These are phyloP conservation scores for Apiospora rasikravindrae DNA, from an alignment of 2,329 filamentous ascomycete species.

Conservation along the genomic window DNA sequence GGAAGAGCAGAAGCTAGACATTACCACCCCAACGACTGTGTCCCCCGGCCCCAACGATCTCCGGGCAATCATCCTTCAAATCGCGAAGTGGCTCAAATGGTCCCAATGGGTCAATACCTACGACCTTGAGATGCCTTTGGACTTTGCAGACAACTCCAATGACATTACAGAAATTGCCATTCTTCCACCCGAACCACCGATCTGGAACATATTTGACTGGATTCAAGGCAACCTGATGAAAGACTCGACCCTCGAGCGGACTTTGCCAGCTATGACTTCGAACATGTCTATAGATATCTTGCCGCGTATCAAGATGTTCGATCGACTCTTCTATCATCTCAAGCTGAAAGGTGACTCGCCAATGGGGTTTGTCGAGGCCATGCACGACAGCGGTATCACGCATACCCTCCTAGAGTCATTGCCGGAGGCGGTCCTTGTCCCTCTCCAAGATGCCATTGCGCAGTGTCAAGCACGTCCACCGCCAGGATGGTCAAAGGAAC, in stretches of 20 bases:
- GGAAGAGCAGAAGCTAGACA: slow-evolving; percentile 86
- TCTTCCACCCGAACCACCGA: slow-evolving; percentile 33
- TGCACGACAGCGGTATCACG: slow-evolving; percentile 73
- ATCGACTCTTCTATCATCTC: slow-evolving; percentile 67
- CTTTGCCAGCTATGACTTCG: slow-evolving; percentile 30
- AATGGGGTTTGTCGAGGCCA: slow-evolving; percentile 72
- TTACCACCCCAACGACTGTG: slow-evolving; percentile 52
- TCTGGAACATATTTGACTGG: slow-evolving; percentile 56
- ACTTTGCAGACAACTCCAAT: slow-evolving; percentile 36
- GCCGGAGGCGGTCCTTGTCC: slow-evolving; percentile 81
- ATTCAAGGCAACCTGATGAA: slow-evolving; percentile 52
- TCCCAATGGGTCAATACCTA: slow-evolving; percentile 53
- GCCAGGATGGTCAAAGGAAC: slow-evolving; percentile 71
- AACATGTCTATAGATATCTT: slow-evolving; percentile 47
- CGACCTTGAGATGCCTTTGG: slow-evolving; percentile 58
- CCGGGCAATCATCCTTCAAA: slow-evolving; percentile 77
- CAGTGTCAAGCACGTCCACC: slow-evolving; percentile 84
- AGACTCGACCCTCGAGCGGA: slow-evolving; percentile 23
- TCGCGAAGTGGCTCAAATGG: slow-evolving; percentile 84
- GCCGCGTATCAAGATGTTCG: slow-evolving; percentile 73
- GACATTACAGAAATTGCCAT: slow-evolving; percentile 21
- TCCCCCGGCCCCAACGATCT: slow-evolving; percentile 58
- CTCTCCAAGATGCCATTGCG: slow-evolving; percentile 83
- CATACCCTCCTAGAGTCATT: slow-evolving; percentile 76
- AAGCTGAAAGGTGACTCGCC: slow-evolving; percentile 53